These are phyloP conservation scores for Iris pallida DNA, from an alignment of 116 monocot genomes.

Conservation along the genomic window DNA sequence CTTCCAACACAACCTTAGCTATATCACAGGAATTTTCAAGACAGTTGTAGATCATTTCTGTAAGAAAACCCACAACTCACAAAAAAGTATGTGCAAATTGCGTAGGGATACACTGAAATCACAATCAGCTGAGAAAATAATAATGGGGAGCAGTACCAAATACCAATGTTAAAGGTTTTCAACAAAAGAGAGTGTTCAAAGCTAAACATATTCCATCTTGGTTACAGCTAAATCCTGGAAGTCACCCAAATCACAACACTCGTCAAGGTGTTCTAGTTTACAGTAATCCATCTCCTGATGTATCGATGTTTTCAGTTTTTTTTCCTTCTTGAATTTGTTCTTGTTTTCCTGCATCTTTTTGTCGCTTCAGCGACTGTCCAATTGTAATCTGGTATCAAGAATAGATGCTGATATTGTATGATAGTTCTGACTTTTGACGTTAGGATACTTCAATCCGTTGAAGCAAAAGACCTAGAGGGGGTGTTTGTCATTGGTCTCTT, in stretches of 20 bases:
- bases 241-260: no score
- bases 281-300: neutral
- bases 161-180: no score
- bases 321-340: constrained; percentile 60
- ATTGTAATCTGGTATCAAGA: constrained; percentile 74
- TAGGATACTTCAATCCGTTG: constrained; percentile 12
- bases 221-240: neutral
- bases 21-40: no score
- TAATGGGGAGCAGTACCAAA: no score
- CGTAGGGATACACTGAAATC: no score
- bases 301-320: constrained; percentile 11
- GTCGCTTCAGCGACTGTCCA: constrained; percentile 81
- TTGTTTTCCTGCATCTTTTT: constrained; percentile 72
- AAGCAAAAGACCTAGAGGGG: constrained; percentile 5
- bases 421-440: constrained; percentile 4
- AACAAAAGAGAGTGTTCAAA: no score
- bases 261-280: neutral
- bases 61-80: no score
- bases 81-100: no score
- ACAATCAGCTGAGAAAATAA: no score
- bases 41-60: no score
- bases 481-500: constrained; percentile 18
- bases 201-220: neutral
- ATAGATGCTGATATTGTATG: constrained; percentile 42
- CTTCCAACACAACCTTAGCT: no score